Percentiles rank a stretch among this genome's conserved stretches.
These are phyloP conservation scores for Penicillium sp. DNA, from an alignment of 2,329 filamentous ascomycete species.

Conservation along the genomic window DNA sequence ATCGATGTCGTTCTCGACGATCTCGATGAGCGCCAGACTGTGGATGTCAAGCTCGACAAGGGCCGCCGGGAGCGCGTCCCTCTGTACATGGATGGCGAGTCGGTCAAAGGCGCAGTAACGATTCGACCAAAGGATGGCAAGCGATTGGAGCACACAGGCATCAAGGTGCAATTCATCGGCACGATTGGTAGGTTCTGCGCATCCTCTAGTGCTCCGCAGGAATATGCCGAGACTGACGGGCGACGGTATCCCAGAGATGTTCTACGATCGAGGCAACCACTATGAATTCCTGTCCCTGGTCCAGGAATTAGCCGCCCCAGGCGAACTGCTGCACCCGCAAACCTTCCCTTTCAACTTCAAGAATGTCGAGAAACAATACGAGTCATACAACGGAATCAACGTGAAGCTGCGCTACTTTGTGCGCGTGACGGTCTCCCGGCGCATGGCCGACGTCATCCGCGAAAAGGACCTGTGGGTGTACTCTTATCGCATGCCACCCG, in stretches of 20 bases:
- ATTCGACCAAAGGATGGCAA: slow-evolving; percentile 97
- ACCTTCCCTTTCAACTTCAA: slow-evolving; percentile 99
- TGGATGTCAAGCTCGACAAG: slow-evolving; percentile 98
- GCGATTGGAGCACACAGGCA: slow-evolving; percentile 94
- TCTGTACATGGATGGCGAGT: slow-evolving; percentile 97
- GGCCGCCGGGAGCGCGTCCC: slow-evolving; percentile 95
- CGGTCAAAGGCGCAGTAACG: slow-evolving; percentile 93
- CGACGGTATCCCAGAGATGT: slow-evolving; percentile 74
- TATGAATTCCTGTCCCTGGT: slow-evolving; percentile 98
- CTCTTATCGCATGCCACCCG: slow-evolving; percentile 94
- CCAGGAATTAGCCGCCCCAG: slow-evolving; percentile 93
- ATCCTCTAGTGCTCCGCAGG: not conserved
- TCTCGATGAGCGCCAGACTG: slow-evolving; percentile 88
- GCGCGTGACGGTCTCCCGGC: slow-evolving; percentile 89
- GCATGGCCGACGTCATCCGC: slow-evolving; percentile 96
- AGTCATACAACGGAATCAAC: slow-evolving; percentile 99
- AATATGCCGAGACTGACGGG: slow-evolving; percentile 7
- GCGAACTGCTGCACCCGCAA: slow-evolving; percentile 97
- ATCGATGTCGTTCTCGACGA: slow-evolving; percentile 98
- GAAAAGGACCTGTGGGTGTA: slow-evolving; percentile 99
- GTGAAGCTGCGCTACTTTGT: slow-evolving; percentile 99
- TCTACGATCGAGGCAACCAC: slow-evolving; percentile 98
- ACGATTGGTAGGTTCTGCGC: slow-evolving; percentile 69
- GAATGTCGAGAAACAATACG: slow-evolving; percentile 99
- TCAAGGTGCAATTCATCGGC: slow-evolving; percentile 99